Conservation (phyloP, 2,329 filamentous ascomycete species). For the Sporothrix inflata region DNA sequence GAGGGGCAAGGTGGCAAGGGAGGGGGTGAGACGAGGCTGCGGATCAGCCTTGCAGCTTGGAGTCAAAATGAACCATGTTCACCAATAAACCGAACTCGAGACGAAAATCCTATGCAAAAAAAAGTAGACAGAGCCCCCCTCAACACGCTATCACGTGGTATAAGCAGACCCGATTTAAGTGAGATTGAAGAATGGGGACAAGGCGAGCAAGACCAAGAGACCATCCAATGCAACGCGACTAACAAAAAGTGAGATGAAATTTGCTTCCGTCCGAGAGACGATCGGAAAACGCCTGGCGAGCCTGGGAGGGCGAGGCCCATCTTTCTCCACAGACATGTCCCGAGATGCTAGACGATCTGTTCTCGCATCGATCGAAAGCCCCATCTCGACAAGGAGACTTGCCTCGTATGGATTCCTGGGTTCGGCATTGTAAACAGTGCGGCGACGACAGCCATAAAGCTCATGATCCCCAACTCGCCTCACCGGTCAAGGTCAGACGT, state of each 20-base stretch:
- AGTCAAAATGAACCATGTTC: not conserved
- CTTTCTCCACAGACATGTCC: not conserved
- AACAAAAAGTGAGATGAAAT: not conserved
- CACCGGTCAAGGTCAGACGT: not conserved
- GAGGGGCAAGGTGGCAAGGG: not conserved
- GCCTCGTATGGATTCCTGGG: not conserved
- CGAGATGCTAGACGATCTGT: not conserved
- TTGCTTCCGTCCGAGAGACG: too few species aligned
- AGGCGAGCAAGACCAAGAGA: not conserved
- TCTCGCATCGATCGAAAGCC: not conserved
- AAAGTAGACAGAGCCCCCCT: not conserved
- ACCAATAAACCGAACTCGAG: not conserved
- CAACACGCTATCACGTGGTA: constrained; percentile 9
- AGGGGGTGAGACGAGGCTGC: not conserved
- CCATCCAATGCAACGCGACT: not conserved
- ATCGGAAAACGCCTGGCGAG: not conserved
- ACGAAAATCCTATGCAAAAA: not conserved
- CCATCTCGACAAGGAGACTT: not conserved
- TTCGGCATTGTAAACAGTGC: not conserved
- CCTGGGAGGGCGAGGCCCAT: not conserved
- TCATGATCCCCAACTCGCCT: not conserved
- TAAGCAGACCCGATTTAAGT: constrained; percentile 8
- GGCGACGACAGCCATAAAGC: not conserved
- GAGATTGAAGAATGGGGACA: not conserved
- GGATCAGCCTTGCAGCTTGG: constrained; percentile 9